A percentile compares a stretch with the other conserved stretches of the same genome.
Evolutionary conservation across 2,329 filamentous ascomycete genomes (phyloP).

Genomic region (Chrysosporium keratinophilum): DNA sequence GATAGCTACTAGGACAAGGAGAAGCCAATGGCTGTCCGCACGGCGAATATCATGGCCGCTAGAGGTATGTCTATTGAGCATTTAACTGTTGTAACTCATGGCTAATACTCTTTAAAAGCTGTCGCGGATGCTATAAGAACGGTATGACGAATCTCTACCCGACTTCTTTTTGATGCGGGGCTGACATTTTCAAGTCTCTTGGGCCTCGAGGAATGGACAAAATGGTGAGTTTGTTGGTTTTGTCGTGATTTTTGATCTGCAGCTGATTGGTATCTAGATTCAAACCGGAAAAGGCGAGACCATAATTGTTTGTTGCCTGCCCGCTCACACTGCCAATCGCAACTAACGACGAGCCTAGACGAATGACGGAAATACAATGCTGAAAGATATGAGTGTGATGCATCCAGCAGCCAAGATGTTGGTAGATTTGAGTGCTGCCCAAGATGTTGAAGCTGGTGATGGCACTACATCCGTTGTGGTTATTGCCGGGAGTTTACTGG

Average conservation of each 20-base stretch:
- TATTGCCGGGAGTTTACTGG: slow-evolving; percentile 88
- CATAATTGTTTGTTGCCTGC: slow-evolving; percentile 55
- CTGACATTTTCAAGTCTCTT: slow-evolving; percentile 52
- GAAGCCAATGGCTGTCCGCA: slow-evolving; percentile 95
- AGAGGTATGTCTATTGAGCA: slow-evolving; percentile 53
- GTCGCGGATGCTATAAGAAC: slow-evolving; percentile 97
- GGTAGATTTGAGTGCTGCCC: slow-evolving; percentile 89
- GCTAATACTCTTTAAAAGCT: slow-evolving; percentile 46
- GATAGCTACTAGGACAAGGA: slow-evolving; percentile 62
- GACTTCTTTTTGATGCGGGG: slow-evolving; percentile 22
- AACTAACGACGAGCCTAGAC: slow-evolving; percentile 43
- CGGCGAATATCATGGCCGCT: slow-evolving; percentile 92
- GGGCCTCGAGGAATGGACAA: slow-evolving; percentile 98
- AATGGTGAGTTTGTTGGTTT: slow-evolving; percentile 49
- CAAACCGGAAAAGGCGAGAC: slow-evolving; percentile 93
- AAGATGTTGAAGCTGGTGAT: slow-evolving; percentile 97
- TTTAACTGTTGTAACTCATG: slow-evolving; percentile 1
- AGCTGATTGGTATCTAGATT: slow-evolving; percentile 44
- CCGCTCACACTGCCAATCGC: background rate
- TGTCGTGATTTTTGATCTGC: background rate
- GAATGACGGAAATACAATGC: slow-evolving; percentile 98
- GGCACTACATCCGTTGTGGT: slow-evolving; percentile 97
- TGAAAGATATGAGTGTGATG: slow-evolving; percentile 98
- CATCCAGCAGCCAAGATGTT: slow-evolving; percentile 99
- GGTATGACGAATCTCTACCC: slow-evolving; percentile 33